Base-by-base conservation (phyloP, 345 rosid genomes). In the Bruguiera sexangula region DNA sequence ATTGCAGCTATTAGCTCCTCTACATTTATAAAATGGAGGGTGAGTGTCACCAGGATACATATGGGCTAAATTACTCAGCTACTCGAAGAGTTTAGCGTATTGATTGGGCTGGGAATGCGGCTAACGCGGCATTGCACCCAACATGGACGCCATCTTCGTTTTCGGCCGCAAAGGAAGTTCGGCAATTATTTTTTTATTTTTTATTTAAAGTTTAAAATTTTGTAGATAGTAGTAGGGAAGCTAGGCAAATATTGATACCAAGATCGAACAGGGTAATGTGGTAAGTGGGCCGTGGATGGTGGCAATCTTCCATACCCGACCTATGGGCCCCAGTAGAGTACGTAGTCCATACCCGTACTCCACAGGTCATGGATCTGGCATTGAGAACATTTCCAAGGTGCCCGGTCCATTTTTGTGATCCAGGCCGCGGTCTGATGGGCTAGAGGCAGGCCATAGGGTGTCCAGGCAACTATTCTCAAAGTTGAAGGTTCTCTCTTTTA, bases 91-190 rank as follows among this genome's bases (percentile, higher is more conserved):
- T 43, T 53, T 2, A 5, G 81, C 61, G 30, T 48, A 64, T 3
- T 80, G 66, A 69, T 74, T 77, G 50, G 77, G 72, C 39, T 52
- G 63, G 31, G 76, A 76, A 29, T 2, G 63, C 70, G 29, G 71
- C 74, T 52, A 82, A 80, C 0, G 80, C 54, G 43, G 75, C 67
- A 2, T 69, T 62, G 46, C 80, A 80, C 30, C 73, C 76, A 21
- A 72, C 74, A 20, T 77, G 77, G 1, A 4, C 68, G 3, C 81
- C 68, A 21, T 59, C 6, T 6, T 22, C 9, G 65, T 80, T 80
- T 3, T 0, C n/a, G 0, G 72, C 80, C 53, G 57, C 78, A 72
- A 82, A 56, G 0, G 56, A 6, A 1, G 78, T 3, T 13, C 29
- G 29, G 29, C 29, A 27, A 27, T 1, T 27, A 1, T 27, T 27